These are phyloP conservation scores for Fusarium chuoi DNA, from an alignment of 2,329 filamentous ascomycete species.

Conservation along the genomic window DNA sequence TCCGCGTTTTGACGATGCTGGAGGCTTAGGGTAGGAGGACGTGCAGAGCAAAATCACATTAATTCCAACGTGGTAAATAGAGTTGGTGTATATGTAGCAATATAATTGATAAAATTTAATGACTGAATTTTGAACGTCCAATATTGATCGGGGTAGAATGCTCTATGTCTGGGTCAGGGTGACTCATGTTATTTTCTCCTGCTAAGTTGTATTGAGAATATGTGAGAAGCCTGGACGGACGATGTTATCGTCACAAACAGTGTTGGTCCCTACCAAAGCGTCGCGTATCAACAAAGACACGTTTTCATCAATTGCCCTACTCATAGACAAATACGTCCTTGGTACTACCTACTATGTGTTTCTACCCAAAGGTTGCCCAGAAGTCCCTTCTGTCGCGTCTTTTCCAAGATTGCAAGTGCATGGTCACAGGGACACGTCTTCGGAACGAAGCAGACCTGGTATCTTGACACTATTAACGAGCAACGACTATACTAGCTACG, in stretches of 20 bases:
- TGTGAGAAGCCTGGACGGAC: background rate
- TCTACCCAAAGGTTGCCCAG: fast-evolving
- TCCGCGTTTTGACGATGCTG: too few relatives aligned
- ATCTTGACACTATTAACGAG: background rate
- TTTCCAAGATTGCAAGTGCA: fast-evolving
- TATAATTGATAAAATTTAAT: background rate
- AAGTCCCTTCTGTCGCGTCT: too few relatives aligned
- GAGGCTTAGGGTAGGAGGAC: background rate
- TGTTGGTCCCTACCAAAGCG: too few relatives aligned
- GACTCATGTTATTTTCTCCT: background rate
- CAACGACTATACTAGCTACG: background rate
- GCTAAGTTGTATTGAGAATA: fast-evolving
- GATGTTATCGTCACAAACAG: fast-evolving
- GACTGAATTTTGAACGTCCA: fast-evolving
- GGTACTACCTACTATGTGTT: fast-evolving
- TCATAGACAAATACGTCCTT: fast-evolving
- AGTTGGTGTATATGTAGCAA: background rate
- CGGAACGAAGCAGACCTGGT: background rate
- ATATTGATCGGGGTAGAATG: background rate
- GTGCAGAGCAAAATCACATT: fast-evolving
- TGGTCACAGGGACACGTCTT: background rate
- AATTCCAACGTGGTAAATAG: background rate
- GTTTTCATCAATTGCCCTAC: too few relatives aligned
- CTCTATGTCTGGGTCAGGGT: fast-evolving
- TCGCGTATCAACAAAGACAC: too few relatives aligned